Evolutionary conservation across 1,139 yeast genomes (phyloP).

Genomic region (Zygosaccharomyces sapae): DNA sequence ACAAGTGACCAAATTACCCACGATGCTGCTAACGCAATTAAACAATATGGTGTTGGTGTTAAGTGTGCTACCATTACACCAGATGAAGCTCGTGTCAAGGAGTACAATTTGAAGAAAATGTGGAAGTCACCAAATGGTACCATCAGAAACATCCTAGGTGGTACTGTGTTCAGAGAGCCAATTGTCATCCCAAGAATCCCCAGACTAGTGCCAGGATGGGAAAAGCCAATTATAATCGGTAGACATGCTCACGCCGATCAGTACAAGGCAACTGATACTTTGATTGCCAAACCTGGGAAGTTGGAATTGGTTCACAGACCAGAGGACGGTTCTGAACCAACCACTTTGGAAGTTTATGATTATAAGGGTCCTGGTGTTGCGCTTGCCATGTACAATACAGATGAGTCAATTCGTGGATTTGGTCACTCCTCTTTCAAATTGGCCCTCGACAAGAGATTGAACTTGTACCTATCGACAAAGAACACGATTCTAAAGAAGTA

Average conservation of each 20-base stretch:
- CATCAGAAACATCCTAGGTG: constrained; percentile 73
- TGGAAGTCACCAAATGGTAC: constrained; percentile 87
- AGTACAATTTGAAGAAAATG: constrained; percentile 71
- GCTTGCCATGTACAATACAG: constrained; percentile 78
- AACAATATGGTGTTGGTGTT: constrained; percentile 73
- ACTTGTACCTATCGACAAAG: constrained; percentile 68
- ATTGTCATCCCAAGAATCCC: constrained; percentile 75
- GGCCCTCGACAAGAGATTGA: constrained; percentile 62
- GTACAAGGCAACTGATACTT: constrained; percentile 73
- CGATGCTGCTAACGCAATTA: constrained; percentile 74
- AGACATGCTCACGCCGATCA: constrained; percentile 87
- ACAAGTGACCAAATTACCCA: constrained; percentile 69
- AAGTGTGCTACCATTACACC: constrained; percentile 88
- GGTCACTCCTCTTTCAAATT: constrained; percentile 75
- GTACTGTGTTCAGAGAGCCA: constrained; percentile 82
- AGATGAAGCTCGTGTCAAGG: constrained; percentile 75
- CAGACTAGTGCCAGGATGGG: constrained; percentile 73
- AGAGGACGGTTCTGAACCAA: constrained; percentile 41
- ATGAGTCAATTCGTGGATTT: constrained; percentile 71
- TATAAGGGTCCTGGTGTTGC: constrained; percentile 67
- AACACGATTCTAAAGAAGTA: constrained; percentile 78
- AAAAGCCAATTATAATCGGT: constrained; percentile 76
- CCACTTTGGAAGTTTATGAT: constrained; percentile 53
- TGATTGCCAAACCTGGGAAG: constrained; percentile 64
- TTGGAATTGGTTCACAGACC: constrained; percentile 65